These are phyloP conservation scores for Purshia tridentata DNA, from an alignment of 306 rosid genomes.

Conservation along the genomic window DNA sequence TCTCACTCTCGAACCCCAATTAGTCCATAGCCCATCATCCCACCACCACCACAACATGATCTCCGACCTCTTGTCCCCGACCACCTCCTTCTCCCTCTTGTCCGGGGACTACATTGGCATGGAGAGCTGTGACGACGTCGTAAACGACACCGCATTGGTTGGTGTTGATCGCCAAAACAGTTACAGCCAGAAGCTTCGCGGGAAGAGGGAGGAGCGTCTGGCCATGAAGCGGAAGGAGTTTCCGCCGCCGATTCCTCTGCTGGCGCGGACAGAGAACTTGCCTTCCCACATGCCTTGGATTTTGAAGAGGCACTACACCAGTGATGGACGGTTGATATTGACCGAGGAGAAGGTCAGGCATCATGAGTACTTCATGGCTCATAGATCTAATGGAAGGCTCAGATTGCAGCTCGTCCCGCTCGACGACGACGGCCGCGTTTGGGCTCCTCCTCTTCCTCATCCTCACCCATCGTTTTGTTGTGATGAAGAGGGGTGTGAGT, in stretches of 20 bases:
- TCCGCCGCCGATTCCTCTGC: slow-evolving; percentile 65
- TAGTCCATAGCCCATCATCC: not conserved
- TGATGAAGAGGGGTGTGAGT: not conserved
- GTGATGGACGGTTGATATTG: slow-evolving; percentile 60
- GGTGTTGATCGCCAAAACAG: no score
- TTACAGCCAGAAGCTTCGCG: not conserved
- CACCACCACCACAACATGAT: slow-evolving; percentile 7
- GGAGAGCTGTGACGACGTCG: slow-evolving; percentile 60
- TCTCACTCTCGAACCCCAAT: not conserved
- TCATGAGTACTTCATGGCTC: slow-evolving; percentile 59
- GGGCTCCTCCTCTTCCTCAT: no score
- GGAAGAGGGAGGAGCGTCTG: slow-evolving; percentile 10
- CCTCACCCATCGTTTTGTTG: no score
- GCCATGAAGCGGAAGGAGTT: slow-evolving; percentile 26
- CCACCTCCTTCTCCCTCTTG: slow-evolving; percentile 1
- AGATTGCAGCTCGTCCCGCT: slow-evolving; percentile 59
- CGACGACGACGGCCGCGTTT: slow-evolving; percentile 17
- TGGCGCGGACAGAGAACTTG: slow-evolving; percentile 61
- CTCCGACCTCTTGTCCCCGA: not conserved
- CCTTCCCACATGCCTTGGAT: slow-evolving; percentile 69
- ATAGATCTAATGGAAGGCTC: slow-evolving; percentile 71
- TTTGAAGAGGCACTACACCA: slow-evolving; percentile 52
- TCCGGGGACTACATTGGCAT: slow-evolving; percentile 52
- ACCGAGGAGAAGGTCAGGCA: slow-evolving; percentile 57
- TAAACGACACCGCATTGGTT: slow-evolving; percentile 1